Evolutionary conservation across 371 early-diverging fungal species (phyloP).

Genomic region (Apophysomyces elegans): DNA sequence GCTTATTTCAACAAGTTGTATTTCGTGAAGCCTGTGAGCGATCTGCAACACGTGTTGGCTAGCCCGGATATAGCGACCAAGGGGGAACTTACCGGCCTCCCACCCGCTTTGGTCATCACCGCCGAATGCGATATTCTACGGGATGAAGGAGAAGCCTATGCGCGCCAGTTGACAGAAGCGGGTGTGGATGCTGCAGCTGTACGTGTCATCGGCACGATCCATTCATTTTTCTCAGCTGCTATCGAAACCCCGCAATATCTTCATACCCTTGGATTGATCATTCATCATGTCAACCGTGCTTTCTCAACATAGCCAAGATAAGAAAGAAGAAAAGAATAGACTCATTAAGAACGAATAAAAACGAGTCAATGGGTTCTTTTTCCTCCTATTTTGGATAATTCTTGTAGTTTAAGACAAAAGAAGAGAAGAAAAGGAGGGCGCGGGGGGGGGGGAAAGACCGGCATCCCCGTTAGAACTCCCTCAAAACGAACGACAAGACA

Average conservation of each 20-base stretch:
- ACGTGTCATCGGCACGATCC: conserved; percentile 24
- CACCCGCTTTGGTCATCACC: conserved; percentile 18
- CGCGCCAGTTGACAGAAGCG: conserved; percentile 16
- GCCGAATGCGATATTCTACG: conserved; percentile 22
- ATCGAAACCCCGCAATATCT: conserved; percentile 16
- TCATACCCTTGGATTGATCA: conserved; percentile 17
- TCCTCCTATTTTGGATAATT: too few relatives aligned
- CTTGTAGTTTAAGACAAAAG: too few relatives aligned
- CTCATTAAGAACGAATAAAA: too few relatives aligned
- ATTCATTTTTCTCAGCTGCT: conserved; percentile 21
- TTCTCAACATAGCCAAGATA: neutral
- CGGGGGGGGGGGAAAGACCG: too few relatives aligned
- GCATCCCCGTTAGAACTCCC: too few relatives aligned
- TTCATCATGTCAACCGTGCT: conserved; percentile 8
- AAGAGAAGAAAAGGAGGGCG: too few relatives aligned
- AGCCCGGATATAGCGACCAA: conserved; percentile 13
- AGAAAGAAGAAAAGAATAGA: neutral
- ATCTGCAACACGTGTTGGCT: neutral
- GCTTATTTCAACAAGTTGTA: conserved; percentile 10
- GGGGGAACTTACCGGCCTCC: conserved; percentile 8
- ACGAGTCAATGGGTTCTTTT: too few relatives aligned
- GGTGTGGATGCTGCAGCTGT: conserved; percentile 19
- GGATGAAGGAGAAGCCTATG: conserved; percentile 26
- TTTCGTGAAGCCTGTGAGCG: neutral
- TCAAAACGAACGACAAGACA: too few relatives aligned